These are phyloP conservation scores for Malus orientalis DNA, from an alignment of 306 rosid species.

Conservation along the genomic window DNA sequence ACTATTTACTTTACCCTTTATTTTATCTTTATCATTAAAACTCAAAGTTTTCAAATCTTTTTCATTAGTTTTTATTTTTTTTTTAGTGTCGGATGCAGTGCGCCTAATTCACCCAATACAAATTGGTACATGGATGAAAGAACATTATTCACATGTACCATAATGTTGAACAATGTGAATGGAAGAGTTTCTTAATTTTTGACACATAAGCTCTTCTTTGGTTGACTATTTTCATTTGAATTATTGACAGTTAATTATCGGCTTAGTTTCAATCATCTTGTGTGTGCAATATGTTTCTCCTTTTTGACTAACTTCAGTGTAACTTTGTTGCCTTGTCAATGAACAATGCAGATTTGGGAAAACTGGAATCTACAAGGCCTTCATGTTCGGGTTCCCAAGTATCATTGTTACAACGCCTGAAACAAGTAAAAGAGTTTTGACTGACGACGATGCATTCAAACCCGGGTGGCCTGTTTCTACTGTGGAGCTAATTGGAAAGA, in stretches of 20 bases:
- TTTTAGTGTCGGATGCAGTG: neutral
- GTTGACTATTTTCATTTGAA: neutral
- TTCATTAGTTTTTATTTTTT: no score
- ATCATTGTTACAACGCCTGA: slow-evolving; percentile 69
- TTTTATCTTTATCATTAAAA: no score
- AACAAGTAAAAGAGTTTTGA: slow-evolving; percentile 54
- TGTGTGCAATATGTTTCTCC: neutral
- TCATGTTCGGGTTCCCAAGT: slow-evolving; percentile 83
- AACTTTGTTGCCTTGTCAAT: neutral
- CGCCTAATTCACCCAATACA: neutral
- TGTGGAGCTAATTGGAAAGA: slow-evolving; percentile 63
- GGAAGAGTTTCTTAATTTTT: neutral
- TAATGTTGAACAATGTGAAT: neutral
- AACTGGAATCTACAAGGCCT: slow-evolving; percentile 65
- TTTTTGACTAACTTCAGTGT: neutral
- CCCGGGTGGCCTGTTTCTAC: slow-evolving; percentile 84
- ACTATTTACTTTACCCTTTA: no score
- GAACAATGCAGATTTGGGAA: slow-evolving; percentile 51
- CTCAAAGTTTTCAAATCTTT: no score
- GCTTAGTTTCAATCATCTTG: neutral
- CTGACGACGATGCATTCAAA: slow-evolving; percentile 62
- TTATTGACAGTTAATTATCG: neutral
- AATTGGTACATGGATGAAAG: neutral
- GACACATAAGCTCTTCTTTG: neutral
- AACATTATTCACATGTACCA: neutral